These are phyloP conservation scores for Cytospora paraplurivora DNA, from an alignment of 2,329 filamentous ascomycete species.

Conservation along the genomic window DNA sequence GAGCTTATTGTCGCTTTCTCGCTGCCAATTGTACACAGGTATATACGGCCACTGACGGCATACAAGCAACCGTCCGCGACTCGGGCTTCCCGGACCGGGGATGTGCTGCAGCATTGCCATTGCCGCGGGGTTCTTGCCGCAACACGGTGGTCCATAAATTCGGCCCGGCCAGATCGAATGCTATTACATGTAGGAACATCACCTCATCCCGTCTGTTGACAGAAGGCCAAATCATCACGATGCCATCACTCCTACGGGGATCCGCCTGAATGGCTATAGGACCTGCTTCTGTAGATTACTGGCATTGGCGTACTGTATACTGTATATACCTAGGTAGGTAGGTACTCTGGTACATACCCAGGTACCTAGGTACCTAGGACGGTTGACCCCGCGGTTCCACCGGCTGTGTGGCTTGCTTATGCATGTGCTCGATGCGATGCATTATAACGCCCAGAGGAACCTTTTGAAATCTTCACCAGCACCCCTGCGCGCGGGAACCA, in stretches of 20 bases:
- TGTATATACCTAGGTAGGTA: no score
- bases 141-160: not conserved
- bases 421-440: not conserved
- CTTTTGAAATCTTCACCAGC: not conserved
- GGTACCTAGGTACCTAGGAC: not conserved
- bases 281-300: not conserved
- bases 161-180: not conserved
- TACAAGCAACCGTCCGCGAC: no score
- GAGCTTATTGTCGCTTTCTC: no score
- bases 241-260: not conserved
- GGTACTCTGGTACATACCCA: not conserved
- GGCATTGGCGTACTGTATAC: no score
- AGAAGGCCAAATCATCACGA: not conserved
- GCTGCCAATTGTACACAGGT: no score
- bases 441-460: not conserved
- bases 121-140: no score
- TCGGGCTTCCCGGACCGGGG: no score
- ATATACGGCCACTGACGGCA: no score
- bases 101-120: no score
- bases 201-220: not conserved
- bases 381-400: not conserved
- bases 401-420: not conserved
- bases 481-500: not conserved
- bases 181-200: not conserved
- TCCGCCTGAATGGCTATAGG: no score